A percentile compares a stretch with the other conserved stretches of the same genome.
Conservation (phyloP, 345 rosid species). For the Lumnitzera racemosa region DNA sequence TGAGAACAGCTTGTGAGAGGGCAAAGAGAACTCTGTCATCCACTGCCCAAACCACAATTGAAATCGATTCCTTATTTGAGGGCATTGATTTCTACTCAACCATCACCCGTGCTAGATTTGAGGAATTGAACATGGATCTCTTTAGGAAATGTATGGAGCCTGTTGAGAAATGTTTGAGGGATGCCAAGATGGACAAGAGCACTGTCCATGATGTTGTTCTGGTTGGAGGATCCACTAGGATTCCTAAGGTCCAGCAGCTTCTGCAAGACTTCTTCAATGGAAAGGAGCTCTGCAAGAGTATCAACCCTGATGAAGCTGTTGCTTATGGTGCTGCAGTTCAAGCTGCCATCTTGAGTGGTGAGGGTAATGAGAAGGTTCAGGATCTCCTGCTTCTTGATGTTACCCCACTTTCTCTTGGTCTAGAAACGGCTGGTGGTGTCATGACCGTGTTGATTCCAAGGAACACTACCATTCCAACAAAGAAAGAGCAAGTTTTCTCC, state of each 20-base stretch:
- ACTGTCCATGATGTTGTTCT: conserved; percentile 55
- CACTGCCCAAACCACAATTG: conserved; percentile 67
- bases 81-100: conserved; percentile 65
- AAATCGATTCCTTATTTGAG: conserved; percentile 63
- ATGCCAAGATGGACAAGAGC: conserved; percentile 28
- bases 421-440: conserved; percentile 71
- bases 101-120: conserved; percentile 64
- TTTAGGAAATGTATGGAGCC: conserved; percentile 60
- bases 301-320: conserved; percentile 78
- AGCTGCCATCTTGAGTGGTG: conserved; percentile 74
- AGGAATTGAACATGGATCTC: conserved; percentile 63
- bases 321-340: conserved; percentile 83
- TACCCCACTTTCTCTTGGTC: conserved; percentile 66
- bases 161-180: conserved; percentile 7
- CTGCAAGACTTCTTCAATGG: conserved; percentile 66
- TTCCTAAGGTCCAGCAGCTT: conserved; percentile 67
- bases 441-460: conserved; percentile 72
- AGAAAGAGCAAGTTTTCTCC: conserved; percentile 63
- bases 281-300: conserved; percentile 70
- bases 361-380: conserved; percentile 75
- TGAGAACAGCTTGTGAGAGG: conserved; percentile 68
- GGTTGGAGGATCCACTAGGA: conserved; percentile 71
- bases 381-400: conserved; percentile 68
- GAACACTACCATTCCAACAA: conserved; percentile 68
- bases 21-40: conserved; percentile 56